phyloP scores from a whole-genome alignment of 2,329 filamentous ascomycete genomes.

The Aspergillus sp. region DNA sequence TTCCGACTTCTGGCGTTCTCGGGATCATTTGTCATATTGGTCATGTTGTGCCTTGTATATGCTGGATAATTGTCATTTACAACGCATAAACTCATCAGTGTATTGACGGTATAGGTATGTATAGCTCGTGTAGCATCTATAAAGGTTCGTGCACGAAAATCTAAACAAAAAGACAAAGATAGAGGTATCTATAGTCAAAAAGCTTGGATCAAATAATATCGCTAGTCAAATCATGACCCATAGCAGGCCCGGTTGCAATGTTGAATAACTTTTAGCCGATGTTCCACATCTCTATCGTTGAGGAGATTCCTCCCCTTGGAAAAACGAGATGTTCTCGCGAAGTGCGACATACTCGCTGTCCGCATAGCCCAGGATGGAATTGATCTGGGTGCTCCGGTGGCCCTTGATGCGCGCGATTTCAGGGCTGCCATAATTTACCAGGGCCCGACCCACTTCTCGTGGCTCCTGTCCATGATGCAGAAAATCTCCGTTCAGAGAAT shows the following conservation, averaged over 20 bases:
- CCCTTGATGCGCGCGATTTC: slow-evolving; percentile 87
- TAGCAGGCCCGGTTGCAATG: background rate
- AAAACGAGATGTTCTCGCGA: slow-evolving; percentile 81
- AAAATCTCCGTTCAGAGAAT: slow-evolving; percentile 40
- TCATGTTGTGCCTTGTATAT: background rate
- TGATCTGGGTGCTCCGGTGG: slow-evolving; percentile 76
- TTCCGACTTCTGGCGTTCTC: background rate
- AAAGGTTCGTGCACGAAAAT: background rate
- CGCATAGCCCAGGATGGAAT: slow-evolving; percentile 77
- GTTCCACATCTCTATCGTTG: background rate
- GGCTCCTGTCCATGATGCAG: slow-evolving; percentile 42
- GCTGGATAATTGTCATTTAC: no score
- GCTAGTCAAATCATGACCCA: no score
- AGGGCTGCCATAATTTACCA: slow-evolving; percentile 87
- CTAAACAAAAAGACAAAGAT: background rate
- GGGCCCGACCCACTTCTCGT: slow-evolving; percentile 76
- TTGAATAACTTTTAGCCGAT: background rate
- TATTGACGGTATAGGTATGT: no score
- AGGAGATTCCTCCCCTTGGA: slow-evolving; percentile 33
- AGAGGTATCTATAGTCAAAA: no score
- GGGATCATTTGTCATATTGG: background rate
- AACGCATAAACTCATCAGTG: no score
- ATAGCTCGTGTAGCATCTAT: no score
- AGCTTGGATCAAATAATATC: no score
- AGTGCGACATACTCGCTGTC: slow-evolving; percentile 93